Evolutionary conservation across 331 rosid genomes (phyloP), one percentile per base, ranked within the genome.

Genomic region (Malus hybrid): DNA sequence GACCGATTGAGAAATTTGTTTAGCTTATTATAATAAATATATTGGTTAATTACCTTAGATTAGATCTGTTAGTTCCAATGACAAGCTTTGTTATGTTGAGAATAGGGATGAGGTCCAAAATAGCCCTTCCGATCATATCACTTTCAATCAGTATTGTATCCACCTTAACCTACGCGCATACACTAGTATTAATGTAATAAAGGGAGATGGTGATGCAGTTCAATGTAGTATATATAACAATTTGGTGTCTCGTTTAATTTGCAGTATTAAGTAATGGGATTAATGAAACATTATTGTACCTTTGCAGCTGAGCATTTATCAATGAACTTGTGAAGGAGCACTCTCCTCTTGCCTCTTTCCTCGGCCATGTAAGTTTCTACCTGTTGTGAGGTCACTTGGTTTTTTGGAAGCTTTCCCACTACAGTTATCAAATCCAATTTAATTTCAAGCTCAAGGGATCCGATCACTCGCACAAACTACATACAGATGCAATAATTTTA

Each of bases 321-420:
- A 27, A 94, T 61, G 78, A 82, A 92, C 70, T 81, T 92, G 28
- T 89, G 84, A 60, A 94, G 96, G 44, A 92, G 84, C 29, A 84
- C 88, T 84, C 89, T 86, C 46, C 90, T 86, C 78, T 90, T 94
- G 80, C 80, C 84, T 78, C 89, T 82, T 86, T 91, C 93, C 77
- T 91, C 88, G 6, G 87, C 82, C 90, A 84, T 79, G 65, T 85
- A 84, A 71, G 50, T 87, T 63, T 89, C 90, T 18, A 94, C 87
- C 50, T 90, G 99, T 78, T 84, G 84, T 69, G 81, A 57, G 80
- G 85, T 92, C 74, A 94, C 97, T 84, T 94, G 96, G 44, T 71
- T 82, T 84, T 83, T 85, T n/a, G 97, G 91, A 70, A 94, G 73
- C 90, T 88, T 90, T 87, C 99, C 99, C 82, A 91, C 98, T 93